Percentiles rank a stretch among this genome's conserved stretches.
Evolutionary conservation across 1,284 basidiomycete species (phyloP).

Genomic region (Sporisorium reilianum): DNA sequence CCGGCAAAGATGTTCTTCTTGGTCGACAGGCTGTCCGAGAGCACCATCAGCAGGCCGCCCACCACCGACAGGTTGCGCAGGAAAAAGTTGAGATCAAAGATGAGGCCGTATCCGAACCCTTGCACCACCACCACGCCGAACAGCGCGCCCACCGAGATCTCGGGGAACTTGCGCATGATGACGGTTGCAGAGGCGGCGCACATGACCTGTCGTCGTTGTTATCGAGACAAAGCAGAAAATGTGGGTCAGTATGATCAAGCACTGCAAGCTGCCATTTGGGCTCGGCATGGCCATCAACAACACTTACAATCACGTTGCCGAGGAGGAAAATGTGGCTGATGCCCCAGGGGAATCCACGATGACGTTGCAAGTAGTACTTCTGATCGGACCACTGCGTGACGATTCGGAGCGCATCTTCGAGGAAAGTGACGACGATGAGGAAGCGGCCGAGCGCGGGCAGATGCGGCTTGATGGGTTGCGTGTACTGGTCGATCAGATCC

Average conservation of each 20-base stretch:
- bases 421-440: conserved; percentile 96
- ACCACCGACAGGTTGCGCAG: conserved; percentile 92
- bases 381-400: conserved; percentile 95
- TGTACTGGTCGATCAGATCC: conserved; percentile 90
- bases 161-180: conserved; percentile 87
- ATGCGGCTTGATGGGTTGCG: conserved; percentile 93
- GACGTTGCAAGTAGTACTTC: conserved; percentile 76
- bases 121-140: conserved; percentile 92
- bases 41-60: conserved; percentile 95
- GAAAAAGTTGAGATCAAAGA: conserved; percentile 99
- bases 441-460: conserved; percentile 95
- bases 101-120: conserved; percentile 90
- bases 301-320: conserved; percentile 88
- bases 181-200: conserved; percentile 85
- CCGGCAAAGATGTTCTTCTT: conserved; percentile 89
- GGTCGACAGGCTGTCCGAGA: conserved; percentile 88
- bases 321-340: conserved; percentile 91
- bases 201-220: conserved; percentile 74
- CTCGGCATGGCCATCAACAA: too few relatives aligned
- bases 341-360: conserved; percentile 94
- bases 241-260: not conserved
- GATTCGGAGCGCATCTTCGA: conserved; percentile 95
- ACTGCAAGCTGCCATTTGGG: not conserved
- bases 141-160: conserved; percentile 88
- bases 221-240: too few relatives aligned